phyloP scores from a whole-genome alignment of 352 stramenopile genomes.

The Phytopythium cucurbitacearum region DNA sequence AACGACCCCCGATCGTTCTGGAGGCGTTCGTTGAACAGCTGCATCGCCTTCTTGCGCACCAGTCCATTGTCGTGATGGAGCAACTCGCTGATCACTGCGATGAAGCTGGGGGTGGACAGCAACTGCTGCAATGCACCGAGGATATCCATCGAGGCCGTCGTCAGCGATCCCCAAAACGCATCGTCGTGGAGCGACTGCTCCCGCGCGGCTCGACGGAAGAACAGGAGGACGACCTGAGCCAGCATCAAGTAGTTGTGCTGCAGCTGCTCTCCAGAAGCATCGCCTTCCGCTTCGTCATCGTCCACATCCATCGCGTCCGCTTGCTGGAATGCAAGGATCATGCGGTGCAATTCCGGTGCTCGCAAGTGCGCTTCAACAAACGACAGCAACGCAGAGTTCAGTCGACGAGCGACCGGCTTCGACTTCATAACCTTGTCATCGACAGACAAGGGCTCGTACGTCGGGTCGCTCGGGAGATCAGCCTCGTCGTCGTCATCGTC shows the following conservation, averaged over 20 bases:
- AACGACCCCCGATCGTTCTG: slow-evolving; percentile 60
- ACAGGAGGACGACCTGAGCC: slow-evolving; percentile 71
- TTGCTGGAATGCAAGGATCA: slow-evolving; percentile 54
- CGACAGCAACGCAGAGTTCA: slow-evolving; percentile 59
- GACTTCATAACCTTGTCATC: slow-evolving; percentile 23
- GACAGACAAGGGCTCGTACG: slow-evolving; percentile 50
- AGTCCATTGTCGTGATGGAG: slow-evolving; percentile 82
- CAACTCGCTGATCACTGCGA: slow-evolving; percentile 81
- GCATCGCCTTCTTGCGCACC: slow-evolving; percentile 87
- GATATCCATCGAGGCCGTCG: slow-evolving; percentile 64
- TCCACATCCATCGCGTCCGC: slow-evolving; percentile 7
- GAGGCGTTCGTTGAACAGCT: slow-evolving; percentile 85
- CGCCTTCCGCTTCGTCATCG: slow-evolving; percentile 24
- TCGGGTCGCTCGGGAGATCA: slow-evolving; percentile 20
- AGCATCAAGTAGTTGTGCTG: slow-evolving; percentile 81
- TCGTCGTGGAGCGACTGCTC: slow-evolving; percentile 58
- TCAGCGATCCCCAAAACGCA: slow-evolving; percentile 55
- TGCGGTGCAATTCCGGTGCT: slow-evolving; percentile 60
- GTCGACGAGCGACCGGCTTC: slow-evolving; percentile 36
- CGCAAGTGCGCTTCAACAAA: slow-evolving; percentile 72
- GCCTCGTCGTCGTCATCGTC: slow-evolving; percentile 65
- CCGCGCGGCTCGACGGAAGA: slow-evolving; percentile 73
- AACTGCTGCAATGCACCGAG: slow-evolving; percentile 76
- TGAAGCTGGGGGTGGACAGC: slow-evolving; percentile 80
- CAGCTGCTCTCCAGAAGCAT: slow-evolving; percentile 38